Conservation (phyloP, 352 stramenopile genomes). For the Pythium sukuiense region DNA sequence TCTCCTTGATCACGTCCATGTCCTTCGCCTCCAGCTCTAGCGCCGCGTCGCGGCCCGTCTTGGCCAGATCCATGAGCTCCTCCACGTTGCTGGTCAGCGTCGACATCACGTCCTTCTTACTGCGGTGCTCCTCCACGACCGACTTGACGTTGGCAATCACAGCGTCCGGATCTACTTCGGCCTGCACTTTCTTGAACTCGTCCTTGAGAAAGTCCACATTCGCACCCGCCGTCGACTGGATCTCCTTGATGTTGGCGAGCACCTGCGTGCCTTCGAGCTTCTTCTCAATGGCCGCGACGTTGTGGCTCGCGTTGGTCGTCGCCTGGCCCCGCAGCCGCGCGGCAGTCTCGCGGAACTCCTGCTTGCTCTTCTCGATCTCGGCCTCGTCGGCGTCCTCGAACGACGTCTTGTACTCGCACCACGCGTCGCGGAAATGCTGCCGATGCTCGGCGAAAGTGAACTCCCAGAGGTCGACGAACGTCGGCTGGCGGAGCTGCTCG, state of each 20-base stretch:
- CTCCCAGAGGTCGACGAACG: constrained; percentile 79
- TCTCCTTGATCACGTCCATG: constrained; percentile 55
- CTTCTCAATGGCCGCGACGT: constrained; percentile 60
- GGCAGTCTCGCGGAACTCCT: constrained; percentile 55
- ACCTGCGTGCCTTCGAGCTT: constrained; percentile 67
- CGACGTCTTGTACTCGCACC: constrained; percentile 69
- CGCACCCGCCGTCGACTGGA: constrained; percentile 42
- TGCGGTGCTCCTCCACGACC: constrained; percentile 62
- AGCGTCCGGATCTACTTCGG: constrained; percentile 64
- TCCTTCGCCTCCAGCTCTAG: constrained; percentile 62
- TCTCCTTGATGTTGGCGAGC: constrained; percentile 52
- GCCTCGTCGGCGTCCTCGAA: constrained; percentile 55
- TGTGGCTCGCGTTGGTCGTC: constrained; percentile 50
- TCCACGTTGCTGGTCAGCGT: constrained; percentile 72
- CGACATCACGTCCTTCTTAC: constrained; percentile 64
- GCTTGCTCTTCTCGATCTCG: constrained; percentile 64
- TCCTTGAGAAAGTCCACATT: constrained; percentile 64
- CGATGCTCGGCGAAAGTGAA: constrained; percentile 68
- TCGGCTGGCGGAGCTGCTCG: constrained; percentile 40
- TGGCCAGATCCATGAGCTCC: constrained; percentile 63
- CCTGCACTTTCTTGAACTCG: constrained; percentile 49
- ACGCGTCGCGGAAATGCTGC: constrained; percentile 61
- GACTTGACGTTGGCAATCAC: constrained; percentile 55
- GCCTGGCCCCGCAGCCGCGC: constrained; percentile 53
- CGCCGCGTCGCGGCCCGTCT: constrained; percentile 56